phyloP scores from a whole-genome alignment of 1,139 yeast species.

The Blastobotrys raffinosifermentans region DNA sequence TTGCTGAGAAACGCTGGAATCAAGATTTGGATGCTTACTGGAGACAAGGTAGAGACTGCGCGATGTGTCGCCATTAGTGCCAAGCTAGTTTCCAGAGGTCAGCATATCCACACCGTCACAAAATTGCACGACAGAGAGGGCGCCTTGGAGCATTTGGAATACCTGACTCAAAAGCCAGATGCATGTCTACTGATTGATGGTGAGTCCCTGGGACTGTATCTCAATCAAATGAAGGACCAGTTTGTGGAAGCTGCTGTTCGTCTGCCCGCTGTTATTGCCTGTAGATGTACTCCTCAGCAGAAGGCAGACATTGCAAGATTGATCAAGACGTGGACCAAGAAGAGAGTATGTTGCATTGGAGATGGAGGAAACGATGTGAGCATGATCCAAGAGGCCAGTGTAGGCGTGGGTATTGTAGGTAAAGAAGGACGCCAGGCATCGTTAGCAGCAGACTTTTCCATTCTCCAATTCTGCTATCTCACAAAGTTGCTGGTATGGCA shows the following conservation, averaged over 20 bases:
- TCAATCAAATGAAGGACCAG: constrained; percentile 58
- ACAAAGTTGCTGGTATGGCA: constrained; percentile 92
- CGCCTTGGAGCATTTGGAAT: constrained; percentile 72
- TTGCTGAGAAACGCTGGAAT: constrained; percentile 92
- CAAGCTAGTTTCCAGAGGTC: constrained; percentile 86
- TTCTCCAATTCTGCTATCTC: constrained; percentile 84
- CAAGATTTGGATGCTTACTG: constrained; percentile 98
- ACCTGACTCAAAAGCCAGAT: constrained; percentile 55
- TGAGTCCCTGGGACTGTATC: constrained; percentile 69
- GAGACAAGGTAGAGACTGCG: constrained; percentile 98
- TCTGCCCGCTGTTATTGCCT: constrained; percentile 91
- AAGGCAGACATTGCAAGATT: constrained; percentile 89
- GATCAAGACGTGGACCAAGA: constrained; percentile 73
- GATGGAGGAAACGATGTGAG: constrained; percentile 99
- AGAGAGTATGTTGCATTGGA: constrained; percentile 94
- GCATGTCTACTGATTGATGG: constrained; percentile 91
- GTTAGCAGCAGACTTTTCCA: constrained; percentile 92
- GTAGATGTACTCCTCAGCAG: constrained; percentile 98
- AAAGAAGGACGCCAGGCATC: constrained; percentile 98
- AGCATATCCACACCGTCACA: constrained; percentile 81
- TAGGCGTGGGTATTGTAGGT: constrained; percentile 98
- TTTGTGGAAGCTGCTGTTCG: constrained; percentile 71
- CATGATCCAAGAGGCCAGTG: constrained; percentile 98
- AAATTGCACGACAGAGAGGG: constrained; percentile 40
- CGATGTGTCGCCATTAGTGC: constrained; percentile 95